Evolutionary conservation across 139 green algal genomes (phyloP), one percentile per base, ranked within the genome.

Genomic region (Closterium sp.): DNA sequence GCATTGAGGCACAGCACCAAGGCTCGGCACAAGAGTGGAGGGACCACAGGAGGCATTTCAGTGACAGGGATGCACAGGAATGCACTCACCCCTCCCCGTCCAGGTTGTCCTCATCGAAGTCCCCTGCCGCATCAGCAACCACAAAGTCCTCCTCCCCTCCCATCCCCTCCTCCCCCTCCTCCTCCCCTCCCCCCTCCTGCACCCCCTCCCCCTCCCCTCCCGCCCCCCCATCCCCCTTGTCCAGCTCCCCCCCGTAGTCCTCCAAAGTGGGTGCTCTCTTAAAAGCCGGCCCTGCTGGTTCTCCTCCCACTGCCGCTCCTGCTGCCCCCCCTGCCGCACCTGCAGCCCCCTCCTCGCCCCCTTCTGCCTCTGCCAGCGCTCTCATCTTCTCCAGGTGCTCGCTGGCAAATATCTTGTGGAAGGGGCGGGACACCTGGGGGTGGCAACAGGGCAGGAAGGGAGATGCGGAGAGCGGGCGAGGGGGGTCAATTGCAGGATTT

Each of bases 401-500:
- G 3, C 86, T 34, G 33, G 94, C 76, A 66, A 95, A 95, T 0
- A 89, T 85, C 25, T 86, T 87, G 83, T 93, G 93, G 21, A 87
- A 89, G 33, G 64, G 88, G 25, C 32, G 66, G 32, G 30, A 66
- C 69, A 86, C 88, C 64, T 85, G 88, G n/a, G n/a, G n/a, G n/a
- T n/a, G n/a, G n/a, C n/a, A n/a, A n/a, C n/a, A n/a, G n/a, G n/a
- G n/a, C 30, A 33, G n/a, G 30, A 10, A 5, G 30, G 35, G 38
- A 9, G 35, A 5, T 32, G 28, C 3, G 25, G n/a, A n/a, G n/a
- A n/a, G n/a, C n/a, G n/a, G n/a, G n/a, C n/a, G n/a, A n/a, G n/a
- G n/a, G n/a, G n/a, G n/a, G n/a, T n/a, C n/a, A n/a, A n/a, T n/a
- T n/a, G n/a, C n/a, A n/a, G 28, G 25, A 69, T 4, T 86, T 90